These are phyloP conservation scores for Cystoisospora suis DNA, from an alignment of 169 alveolate genomes.

Conservation along the genomic window DNA sequence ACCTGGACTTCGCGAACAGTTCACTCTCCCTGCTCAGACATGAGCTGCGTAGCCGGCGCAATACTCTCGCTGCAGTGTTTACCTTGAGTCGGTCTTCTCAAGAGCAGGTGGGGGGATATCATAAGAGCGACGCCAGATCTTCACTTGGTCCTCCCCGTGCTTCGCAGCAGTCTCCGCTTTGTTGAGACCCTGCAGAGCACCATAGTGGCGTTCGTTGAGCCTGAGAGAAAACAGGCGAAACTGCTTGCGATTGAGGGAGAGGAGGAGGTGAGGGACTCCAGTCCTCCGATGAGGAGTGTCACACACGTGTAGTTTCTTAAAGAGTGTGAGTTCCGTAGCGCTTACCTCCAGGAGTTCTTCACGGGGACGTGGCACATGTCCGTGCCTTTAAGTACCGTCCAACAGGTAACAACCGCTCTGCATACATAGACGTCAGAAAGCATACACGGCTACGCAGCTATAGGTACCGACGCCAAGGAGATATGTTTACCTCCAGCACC, in stretches of 20 bases:
- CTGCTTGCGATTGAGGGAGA: background rate
- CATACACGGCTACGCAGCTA: background rate
- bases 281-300: background rate
- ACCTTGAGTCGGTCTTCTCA: slow-evolving; percentile 63
- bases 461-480: too few relatives aligned
- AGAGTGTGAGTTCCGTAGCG: background rate
- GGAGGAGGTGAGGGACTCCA: background rate
- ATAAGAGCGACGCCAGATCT: slow-evolving; percentile 96
- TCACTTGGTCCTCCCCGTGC: slow-evolving; percentile 95
- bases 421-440: background rate
- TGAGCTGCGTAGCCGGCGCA: background rate
- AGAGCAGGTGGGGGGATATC: slow-evolving; percentile 97
- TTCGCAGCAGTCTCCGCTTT: slow-evolving; percentile 96
- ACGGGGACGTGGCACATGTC: slow-evolving; percentile 91
- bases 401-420: slow-evolving; percentile 82
- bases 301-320: background rate
- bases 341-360: slow-evolving; percentile 85
- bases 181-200: slow-evolving; percentile 96
- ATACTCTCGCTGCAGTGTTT: too few relatives aligned
- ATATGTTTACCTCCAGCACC: too few relatives aligned
- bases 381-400: slow-evolving; percentile 87
- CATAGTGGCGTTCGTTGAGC: slow-evolving; percentile 97
- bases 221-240: slow-evolving; percentile 58
- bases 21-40: too few relatives aligned
- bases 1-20: too few relatives aligned